Evolutionary conservation across 345 rosid genomes (phyloP), one percentile per base, ranked within the genome.

Genomic region (Reutealis trisperma): DNA sequence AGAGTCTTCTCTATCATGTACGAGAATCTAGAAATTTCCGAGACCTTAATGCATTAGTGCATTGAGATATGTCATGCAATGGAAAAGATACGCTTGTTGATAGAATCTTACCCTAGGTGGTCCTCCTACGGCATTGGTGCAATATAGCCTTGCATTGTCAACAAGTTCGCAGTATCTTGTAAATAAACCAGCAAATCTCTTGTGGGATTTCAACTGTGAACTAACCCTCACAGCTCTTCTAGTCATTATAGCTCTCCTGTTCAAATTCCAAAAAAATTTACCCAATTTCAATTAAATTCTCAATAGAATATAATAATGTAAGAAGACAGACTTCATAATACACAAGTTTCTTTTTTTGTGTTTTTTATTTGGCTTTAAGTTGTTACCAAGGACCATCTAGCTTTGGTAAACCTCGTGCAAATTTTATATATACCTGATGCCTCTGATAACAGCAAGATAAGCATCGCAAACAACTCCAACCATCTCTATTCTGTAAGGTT

Each of bases 381-480:
- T 37, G 41, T 37, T 37, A 5, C 41, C 41, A 37, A 37, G 6
- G 4, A 37, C 6, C 41, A 37, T 0, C 41, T 37, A 37, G 41
- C 41, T 37, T 37, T 37, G 0, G 6, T 4, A 37, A 37, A 37
- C 41, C 6, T 22, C 64, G 2, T 2, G 64, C 6, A 7, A 45
- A 1, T 44, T 45, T n/a, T 13, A n/a, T 54, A 15, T 69, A 37
- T 76, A 89, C 99, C 99, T 93, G 80, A 95, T 90, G 88, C 96
- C 99, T 87, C 99, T 87, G 67, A 89, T 84, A 52, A 93, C 99
- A 10, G 98, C 99, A 78, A 95, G 84, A 69, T 95, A 93, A 25
- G 99, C 96, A 68, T 95, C 99, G 21, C 98, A 95, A 32, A 95
- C 94, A 37, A 95, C 96, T 37, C 99, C 99, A 74, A 92, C 98